Percentiles rank a stretch among this genome's conserved stretches.
Conservation (phyloP, 2,329 filamentous ascomycete species). For the Chaetomiaceae sp. region DNA sequence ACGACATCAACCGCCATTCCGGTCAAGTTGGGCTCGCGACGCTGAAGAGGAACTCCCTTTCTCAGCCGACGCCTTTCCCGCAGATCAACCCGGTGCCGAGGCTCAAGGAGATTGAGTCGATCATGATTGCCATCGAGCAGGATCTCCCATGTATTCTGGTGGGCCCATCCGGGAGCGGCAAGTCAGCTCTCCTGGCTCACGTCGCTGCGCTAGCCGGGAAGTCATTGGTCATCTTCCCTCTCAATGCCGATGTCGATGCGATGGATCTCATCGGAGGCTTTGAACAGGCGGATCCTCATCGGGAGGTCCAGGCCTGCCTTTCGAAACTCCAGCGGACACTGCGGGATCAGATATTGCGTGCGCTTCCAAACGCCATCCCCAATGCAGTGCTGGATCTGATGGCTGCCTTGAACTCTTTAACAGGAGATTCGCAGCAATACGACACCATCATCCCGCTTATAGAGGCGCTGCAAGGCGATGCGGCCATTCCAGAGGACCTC, state of each 20-base stretch:
- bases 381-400: slow-evolving; percentile 45
- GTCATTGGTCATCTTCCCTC: slow-evolving; percentile 70
- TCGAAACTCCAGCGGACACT: slow-evolving; percentile 35
- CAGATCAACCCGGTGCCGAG: slow-evolving; percentile 46
- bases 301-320: slow-evolving; percentile 60
- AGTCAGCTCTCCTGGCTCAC: slow-evolving; percentile 72
- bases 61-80: slow-evolving; percentile 47
- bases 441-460: slow-evolving; percentile 34
- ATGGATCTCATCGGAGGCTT: slow-evolving; percentile 97
- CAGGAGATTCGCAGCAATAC: slow-evolving; percentile 35
- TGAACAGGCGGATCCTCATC: slow-evolving; percentile 80
- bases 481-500: slow-evolving; percentile 41
- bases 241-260: slow-evolving; percentile 93
- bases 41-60: slow-evolving; percentile 52
- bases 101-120: slow-evolving; percentile 71
- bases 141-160: slow-evolving; percentile 86
- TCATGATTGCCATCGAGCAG: slow-evolving; percentile 81
- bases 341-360: slow-evolving; percentile 43
- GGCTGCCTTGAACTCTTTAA: slow-evolving; percentile 40
- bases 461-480: slow-evolving; percentile 34
- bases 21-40: slow-evolving; percentile 77
- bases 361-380: slow-evolving; percentile 43
- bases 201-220: slow-evolving; percentile 75
- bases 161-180: slow-evolving; percentile 78
- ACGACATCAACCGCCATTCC: slow-evolving; percentile 58